phyloP scores from a whole-genome alignment of 441 rosid species.

The Erodium texanum region DNA sequence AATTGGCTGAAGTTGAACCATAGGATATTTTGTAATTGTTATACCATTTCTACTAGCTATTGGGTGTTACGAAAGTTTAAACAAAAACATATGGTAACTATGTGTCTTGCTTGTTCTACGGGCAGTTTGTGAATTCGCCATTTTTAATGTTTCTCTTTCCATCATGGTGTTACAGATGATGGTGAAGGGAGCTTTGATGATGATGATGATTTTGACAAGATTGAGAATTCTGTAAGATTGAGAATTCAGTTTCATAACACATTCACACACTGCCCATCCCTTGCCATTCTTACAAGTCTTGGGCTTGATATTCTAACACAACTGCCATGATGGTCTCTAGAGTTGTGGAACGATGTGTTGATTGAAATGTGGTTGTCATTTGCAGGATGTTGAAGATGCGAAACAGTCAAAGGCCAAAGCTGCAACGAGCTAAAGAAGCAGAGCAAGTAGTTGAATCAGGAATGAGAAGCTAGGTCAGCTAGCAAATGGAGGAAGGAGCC shows the following conservation, averaged over 20 bases:
- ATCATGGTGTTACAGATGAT: constrained; percentile 27
- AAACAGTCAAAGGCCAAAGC: constrained; percentile 27
- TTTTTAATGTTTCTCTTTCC: constrained; percentile 1
- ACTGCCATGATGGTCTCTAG: not conserved
- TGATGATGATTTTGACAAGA: constrained; percentile 81
- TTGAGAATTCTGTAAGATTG: constrained; percentile 62
- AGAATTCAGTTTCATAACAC: not conserved
- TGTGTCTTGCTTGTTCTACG: not conserved
- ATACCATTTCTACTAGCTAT: too few relatives aligned
- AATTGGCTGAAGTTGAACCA: not conserved
- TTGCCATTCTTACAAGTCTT: not conserved
- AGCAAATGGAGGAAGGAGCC: not conserved
- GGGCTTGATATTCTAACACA: not conserved
- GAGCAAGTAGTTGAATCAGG: not conserved
- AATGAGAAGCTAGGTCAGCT: not conserved
- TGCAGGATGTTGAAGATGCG: constrained; percentile 77
- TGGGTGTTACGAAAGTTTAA: not conserved
- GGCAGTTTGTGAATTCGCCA: not conserved
- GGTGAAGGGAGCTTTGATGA: constrained; percentile 57
- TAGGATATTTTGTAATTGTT: too few relatives aligned
- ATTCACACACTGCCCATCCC: not conserved
- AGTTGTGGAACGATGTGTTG: not conserved
- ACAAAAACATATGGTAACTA: not conserved
- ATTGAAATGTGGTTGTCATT: not conserved
- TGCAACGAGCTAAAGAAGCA: constrained; percentile 8